Evolutionary conservation across 257 asterid genomes (phyloP), one percentile per base, ranked within the genome.

Genomic region (Solanum stenotomum): DNA sequence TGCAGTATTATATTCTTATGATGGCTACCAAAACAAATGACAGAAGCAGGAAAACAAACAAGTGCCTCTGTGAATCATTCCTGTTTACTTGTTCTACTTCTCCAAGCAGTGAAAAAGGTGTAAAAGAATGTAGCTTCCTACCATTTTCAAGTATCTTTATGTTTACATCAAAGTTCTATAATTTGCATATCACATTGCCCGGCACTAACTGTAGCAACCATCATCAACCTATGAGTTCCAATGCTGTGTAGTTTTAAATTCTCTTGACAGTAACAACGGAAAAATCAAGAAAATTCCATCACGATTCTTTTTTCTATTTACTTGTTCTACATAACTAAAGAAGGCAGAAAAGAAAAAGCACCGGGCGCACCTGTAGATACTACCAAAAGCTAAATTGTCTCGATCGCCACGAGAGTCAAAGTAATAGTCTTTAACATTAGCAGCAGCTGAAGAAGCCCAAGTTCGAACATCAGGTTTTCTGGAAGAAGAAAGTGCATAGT

Each of bases 401-500:
- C 92, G 95, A 89, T 97, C 98, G n/a, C 98, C 99, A 23, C 92
- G 93, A 72, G 99, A 93, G 90, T 97, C 99, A n/a, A 97, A 94
- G 95, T 93, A 97, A 88, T 96, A 97, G 22, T 93, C 98, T 52
- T 94, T 95, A 59, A 79, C 93, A 88, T 78, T 91, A 15, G 71
- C 25, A 87, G 89, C 40, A 86, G 95, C 65, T 76, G 91, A 84
- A 85, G 94, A 85, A 52, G 93, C 93, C 99, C 99, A 96, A 85
- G 90, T 92, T 59, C 90, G 90, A 87, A 92, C 94, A 83, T 92
- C 95, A 1, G 95, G 76, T 87, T 94, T 95, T 86, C 99, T 93
- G 76, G 94, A 90, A 89, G 95, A 88, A 84, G 92, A 91, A 86
- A 86, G 91, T 85, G 90, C 93, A 90, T 89, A 89, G 85, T 71